Base-by-base conservation (phyloP, 2,329 filamentous ascomycete genomes). In the Lasiodiplodia gonubiensis region DNA sequence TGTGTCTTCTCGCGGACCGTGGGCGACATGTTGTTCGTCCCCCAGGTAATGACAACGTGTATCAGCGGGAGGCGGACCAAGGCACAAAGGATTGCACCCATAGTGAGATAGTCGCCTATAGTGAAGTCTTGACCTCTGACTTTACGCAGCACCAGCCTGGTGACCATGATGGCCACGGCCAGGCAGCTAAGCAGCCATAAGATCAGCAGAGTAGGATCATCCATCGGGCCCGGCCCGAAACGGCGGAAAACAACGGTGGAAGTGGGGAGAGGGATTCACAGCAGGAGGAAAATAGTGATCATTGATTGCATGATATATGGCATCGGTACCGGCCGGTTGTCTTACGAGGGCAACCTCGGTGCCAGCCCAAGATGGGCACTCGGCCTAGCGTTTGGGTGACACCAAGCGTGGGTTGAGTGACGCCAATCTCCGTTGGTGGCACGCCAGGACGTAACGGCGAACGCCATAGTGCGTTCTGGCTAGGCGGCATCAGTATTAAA, bases 151-250 rank as follows among this genome's bases (percentile, higher is more conserved):
- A 35, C 14, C 8, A 63, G 46, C 11, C 59, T 35, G 11, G 30
- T n/a, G 4, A 21, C 42, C 59, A 63, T 63, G 46, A 63, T 30
- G 42, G 39, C 46, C 7, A 63, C 30, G 46, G 59, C 59, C 2
- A 63, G 16, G 46, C 59, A 63, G 59, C 27, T 63, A 1, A 63
- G 42, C 27, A 63, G 59, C 59, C 59, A 63, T 37, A 63, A 7
- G 59, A 63, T 51, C 59, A 63, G 18, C 46, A 63, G 46, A n/a
- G 59, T 63, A 16, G 59, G 59, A 51, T 63, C 59, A 12, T 63
- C 27, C 59, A 63, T 63, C 42, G 59, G 59, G 59, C 12, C 59
- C 42, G 59, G 42, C 59, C 59, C 59, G 59, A 63, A 16, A 4
- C 11, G 42, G 23, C 42, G 59, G 42, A 25, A 51, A 6, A 8